Evolutionary conservation across 441 rosid genomes (phyloP).

Genomic region (Brassica hybrid): DNA sequence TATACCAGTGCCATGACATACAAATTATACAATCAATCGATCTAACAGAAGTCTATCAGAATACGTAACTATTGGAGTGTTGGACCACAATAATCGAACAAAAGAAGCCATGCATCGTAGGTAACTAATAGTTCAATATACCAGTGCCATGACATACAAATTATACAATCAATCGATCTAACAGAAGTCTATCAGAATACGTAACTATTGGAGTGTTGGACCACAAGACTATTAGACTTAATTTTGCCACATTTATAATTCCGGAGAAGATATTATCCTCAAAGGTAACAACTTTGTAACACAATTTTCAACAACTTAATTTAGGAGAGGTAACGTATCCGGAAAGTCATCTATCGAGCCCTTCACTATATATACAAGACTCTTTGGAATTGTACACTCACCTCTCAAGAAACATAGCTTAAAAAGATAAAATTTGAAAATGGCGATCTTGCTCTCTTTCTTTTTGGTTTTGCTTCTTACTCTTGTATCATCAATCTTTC

Average conservation of each 20-base stretch:
- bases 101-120: no score
- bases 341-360: neutral
- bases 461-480: neutral
- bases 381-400: neutral
- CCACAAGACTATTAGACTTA: neutral
- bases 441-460: neutral
- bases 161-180: neutral
- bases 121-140: no score
- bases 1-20: no score
- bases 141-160: no score
- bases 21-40: no score
- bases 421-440: neutral
- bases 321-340: neutral
- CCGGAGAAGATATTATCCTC: neutral
- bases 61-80: neutral
- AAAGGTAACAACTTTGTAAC: neutral
- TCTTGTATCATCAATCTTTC: neutral
- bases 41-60: neutral
- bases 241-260: neutral
- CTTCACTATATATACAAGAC: neutral
- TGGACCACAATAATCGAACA: neutral
- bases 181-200: neutral
- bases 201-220: neutral
- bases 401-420: neutral
- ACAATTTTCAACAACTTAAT: neutral